Percentiles rank a stretch among this genome's conserved stretches.
These are phyloP conservation scores for Fraxinus albicans DNA, from an alignment of 305 asterid genomes.

Conservation along the genomic window DNA sequence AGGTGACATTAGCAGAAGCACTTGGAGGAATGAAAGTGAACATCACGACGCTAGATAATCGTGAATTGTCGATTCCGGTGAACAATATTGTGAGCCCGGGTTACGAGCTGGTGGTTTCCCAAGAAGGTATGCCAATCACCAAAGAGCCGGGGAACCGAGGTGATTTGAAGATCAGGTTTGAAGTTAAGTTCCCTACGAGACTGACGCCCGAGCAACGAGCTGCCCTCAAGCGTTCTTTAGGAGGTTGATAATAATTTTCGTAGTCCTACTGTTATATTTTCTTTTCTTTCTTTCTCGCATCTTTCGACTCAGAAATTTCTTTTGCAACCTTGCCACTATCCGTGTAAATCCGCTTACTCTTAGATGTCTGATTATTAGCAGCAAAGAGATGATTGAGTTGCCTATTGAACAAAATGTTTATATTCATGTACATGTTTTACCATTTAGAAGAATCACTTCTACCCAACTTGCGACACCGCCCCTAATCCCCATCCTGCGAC, in stretches of 20 bases:
- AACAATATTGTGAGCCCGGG: conserved; percentile 61
- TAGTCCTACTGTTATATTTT: not conserved
- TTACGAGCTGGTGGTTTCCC: conserved; percentile 54
- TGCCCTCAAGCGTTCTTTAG: conserved; percentile 52
- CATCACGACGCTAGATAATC: conserved; percentile 53
- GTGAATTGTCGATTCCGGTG: conserved; percentile 55
- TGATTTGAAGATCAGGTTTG: conserved; percentile 66
- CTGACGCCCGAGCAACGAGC: conserved; percentile 67
- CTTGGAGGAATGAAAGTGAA: conserved; percentile 59
- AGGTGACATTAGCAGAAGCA: conserved; percentile 66
- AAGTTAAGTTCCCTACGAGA: conserved; percentile 61
- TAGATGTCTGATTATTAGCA: not conserved
- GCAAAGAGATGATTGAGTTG: not conserved
- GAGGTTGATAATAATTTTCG: conserved; percentile 33
- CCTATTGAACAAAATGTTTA: not conserved
- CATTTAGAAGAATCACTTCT: not conserved
- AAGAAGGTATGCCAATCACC: conserved; percentile 79
- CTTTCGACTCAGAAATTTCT: not conserved
- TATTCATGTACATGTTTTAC: conserved; percentile 3
- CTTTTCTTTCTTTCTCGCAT: not conserved
- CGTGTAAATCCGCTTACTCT: not conserved
- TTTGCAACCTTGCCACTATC: not conserved
- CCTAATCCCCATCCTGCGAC: not conserved
- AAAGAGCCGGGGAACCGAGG: conserved; percentile 59
- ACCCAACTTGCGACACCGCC: not conserved